Percentiles rank a stretch among this genome's conserved stretches.
Evolutionary conservation across 2,329 filamentous ascomycete genomes (phyloP).

Genomic region (Aureobasidium sp.): DNA sequence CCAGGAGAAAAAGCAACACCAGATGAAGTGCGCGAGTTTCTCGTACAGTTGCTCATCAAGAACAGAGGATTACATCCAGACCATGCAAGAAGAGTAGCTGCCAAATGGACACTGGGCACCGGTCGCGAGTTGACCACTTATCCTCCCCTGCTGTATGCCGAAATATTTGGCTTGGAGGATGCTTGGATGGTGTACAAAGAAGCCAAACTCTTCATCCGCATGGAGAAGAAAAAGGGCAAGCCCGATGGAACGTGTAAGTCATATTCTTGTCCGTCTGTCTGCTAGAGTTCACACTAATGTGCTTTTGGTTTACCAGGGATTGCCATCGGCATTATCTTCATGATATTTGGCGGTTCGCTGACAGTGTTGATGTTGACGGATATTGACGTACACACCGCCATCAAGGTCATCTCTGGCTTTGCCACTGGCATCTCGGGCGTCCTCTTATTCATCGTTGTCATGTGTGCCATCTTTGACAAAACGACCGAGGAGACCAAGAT

Average conservation of each 20-base stretch:
- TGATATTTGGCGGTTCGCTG: background rate
- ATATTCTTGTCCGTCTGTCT: background rate
- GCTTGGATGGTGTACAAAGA: conserved; percentile 20
- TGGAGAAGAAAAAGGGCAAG: background rate
- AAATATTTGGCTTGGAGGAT: conserved; percentile 19
- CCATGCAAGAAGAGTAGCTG: conserved; percentile 15
- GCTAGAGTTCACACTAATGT: background rate
- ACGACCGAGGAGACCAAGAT: background rate
- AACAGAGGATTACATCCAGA: conserved; percentile 5
- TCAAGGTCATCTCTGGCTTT: background rate
- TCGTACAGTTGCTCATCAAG: conserved; percentile 8
- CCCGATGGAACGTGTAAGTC: background rate
- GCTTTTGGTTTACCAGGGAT: background rate
- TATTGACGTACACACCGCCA: background rate
- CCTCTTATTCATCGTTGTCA: background rate
- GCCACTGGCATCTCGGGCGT: background rate
- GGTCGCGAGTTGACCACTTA: conserved; percentile 19
- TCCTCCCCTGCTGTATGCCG: conserved; percentile 16
- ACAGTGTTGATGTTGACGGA: background rate
- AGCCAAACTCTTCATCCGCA: background rate
- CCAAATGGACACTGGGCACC: conserved; percentile 19
- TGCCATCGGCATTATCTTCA: background rate
- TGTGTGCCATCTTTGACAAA: background rate
- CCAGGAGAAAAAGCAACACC: conserved; percentile 16
- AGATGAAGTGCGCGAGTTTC: conserved; percentile 18